Base-by-base conservation (phyloP, 2,329 filamentous ascomycete genomes). In the Claviceps lovelessii region DNA sequence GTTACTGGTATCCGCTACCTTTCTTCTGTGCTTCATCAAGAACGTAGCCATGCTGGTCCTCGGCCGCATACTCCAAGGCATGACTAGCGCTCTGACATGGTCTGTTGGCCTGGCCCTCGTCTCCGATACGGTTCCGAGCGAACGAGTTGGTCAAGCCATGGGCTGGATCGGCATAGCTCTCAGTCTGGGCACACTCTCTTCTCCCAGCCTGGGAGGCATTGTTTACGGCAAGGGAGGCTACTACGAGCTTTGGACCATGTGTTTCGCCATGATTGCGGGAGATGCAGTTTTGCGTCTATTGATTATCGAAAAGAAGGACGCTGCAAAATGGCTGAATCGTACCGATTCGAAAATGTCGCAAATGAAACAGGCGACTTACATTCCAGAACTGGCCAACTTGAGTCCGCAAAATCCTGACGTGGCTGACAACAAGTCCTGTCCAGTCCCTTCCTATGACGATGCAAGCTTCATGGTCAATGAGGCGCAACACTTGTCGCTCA, bases 31-130 rank as follows among this genome's bases (percentile, higher is more conserved):
- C 28, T 57, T 67, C 9, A 64, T 62, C 54, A 59, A 53, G 33
- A 66, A 60, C 23, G 61, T 69, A 15, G 54, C 63, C 44, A 68
- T 68, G 57, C 60, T 70, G 19, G 58, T 70, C 52, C 54, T 65
- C 39, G 67, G 66, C 9, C 62, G 67, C 42, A 60, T 62, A 29
- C 56, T 69, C 15, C 67, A 70, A 53, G 67, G 67, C 44, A 56
- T 66, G 51, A 66, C 67, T 3, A 65, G 64, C 5, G 62, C 65
- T 33, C 55, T 70, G 28, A 69, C 66, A 6, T 70, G 67, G 67
- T 68, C 66, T 17, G 67, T 70, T 29, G 67, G 67, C 4, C 60
- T 70, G 31, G 67, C 67, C 10, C 63, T 70, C 8, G 64, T 69
- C 50, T 64, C 68, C 29, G 67, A 70, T 48, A 65, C 64, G 4